A percentile compares a stretch with the other conserved stretches of the same genome.
Evolutionary conservation across 2,329 filamentous ascomycete genomes (phyloP).

Genomic region (Claviceps citrina): DNA sequence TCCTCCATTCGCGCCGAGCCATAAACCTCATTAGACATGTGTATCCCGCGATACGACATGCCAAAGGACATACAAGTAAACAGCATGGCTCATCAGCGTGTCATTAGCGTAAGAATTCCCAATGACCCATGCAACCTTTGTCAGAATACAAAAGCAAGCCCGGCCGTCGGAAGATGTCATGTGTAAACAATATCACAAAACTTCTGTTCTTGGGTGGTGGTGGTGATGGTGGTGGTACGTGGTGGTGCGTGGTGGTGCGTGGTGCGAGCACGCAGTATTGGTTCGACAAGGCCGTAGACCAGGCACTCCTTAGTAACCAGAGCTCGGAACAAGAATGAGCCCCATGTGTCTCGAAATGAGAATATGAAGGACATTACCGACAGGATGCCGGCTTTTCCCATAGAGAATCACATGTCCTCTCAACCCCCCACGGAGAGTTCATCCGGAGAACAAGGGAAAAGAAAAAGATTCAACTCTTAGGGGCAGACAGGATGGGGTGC

Average conservation of each 20-base stretch:
- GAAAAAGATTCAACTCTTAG: too few species aligned
- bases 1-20: conserved; percentile 23
- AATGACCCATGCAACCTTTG: conserved; percentile 15
- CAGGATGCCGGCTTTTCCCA: too few species aligned
- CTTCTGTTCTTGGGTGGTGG: conserved; percentile 1
- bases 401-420: too few species aligned
- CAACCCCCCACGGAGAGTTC: too few species aligned
- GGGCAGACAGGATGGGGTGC: too few species aligned
- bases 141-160: conserved; percentile 14
- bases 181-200: conserved; percentile 5
- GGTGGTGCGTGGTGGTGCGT: too few species aligned
- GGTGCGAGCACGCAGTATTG: background rate
- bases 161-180: background rate
- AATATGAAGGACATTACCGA: too few species aligned
- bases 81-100: conserved; percentile 13
- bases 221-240: background rate
- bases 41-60: conserved; percentile 21
- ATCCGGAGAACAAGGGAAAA: too few species aligned
- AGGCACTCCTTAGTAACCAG: background rate
- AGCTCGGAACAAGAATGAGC: background rate
- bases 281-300: background rate
- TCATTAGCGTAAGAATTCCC: conserved; percentile 10
- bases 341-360: background rate
- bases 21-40: conserved; percentile 30
- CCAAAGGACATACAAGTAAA: conserved; percentile 19